These are phyloP conservation scores for Antitrichia curtipendula DNA, from an alignment of 225 moss, liverwort and hornwort genomes.

Conservation along the genomic window DNA sequence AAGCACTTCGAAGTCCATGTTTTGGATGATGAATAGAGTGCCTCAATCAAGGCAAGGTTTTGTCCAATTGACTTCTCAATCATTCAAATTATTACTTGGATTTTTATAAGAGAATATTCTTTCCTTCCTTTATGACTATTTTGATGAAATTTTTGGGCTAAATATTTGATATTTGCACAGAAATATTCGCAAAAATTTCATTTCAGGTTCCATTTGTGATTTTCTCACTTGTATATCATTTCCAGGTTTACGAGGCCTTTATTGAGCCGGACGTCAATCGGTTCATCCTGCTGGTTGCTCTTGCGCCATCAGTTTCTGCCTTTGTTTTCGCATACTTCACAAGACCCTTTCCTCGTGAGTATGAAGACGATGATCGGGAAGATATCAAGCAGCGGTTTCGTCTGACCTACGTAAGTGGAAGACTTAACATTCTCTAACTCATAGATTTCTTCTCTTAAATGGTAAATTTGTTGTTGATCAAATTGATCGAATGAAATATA, in stretches of 20 bases:
- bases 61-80: background rate
- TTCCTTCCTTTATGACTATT: background rate
- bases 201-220: background rate
- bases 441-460: background rate
- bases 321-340: slow-evolving; percentile 17
- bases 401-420: slow-evolving; percentile 20
- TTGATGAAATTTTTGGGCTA: background rate
- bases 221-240: background rate
- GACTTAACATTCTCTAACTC: no score
- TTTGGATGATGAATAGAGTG: background rate
- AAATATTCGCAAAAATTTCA: background rate
- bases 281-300: slow-evolving; percentile 20
- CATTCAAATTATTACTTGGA: background rate
- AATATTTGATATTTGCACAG: background rate
- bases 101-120: background rate
- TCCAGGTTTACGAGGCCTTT: slow-evolving; percentile 37
- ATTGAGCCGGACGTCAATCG: slow-evolving; percentile 25
- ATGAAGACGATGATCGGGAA: slow-evolving; percentile 24
- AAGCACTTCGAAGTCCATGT: background rate
- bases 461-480: background rate
- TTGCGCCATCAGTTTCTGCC: slow-evolving; percentile 29
- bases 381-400: slow-evolving; percentile 39
- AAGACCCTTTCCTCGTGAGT: slow-evolving; percentile 23
- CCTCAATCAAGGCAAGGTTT: background rate
- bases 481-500: background rate